A percentile compares a stretch with the other conserved stretches of the same genome.
Conservation (phyloP, 2,329 filamentous ascomycete species). For the Hymenoscyphus infarciens region DNA sequence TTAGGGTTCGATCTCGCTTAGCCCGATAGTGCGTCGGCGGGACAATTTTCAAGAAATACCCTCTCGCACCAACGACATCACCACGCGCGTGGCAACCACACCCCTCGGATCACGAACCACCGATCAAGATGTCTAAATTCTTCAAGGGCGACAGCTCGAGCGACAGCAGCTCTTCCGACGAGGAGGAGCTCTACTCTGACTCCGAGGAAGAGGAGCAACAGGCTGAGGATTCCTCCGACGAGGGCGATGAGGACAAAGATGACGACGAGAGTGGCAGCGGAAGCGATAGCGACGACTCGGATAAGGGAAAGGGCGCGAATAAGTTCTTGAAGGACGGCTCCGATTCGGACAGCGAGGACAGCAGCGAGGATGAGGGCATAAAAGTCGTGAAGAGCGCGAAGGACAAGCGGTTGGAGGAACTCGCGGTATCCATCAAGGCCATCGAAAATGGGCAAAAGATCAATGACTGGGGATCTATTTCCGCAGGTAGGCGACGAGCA, state of each 20-base stretch:
- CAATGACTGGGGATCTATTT: constrained; percentile 93
- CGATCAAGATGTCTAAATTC: constrained; percentile 83
- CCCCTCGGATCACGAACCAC: constrained; percentile 13
- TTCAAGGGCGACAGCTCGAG: constrained; percentile 95
- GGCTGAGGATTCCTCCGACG: constrained; percentile 45
- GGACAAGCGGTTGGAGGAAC: constrained; percentile 92
- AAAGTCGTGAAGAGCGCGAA: constrained; percentile 95
- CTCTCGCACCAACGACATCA: constrained; percentile 13
- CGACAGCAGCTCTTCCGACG: constrained; percentile 88
- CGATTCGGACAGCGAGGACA: constrained; percentile 72
- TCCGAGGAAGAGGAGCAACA: constrained; percentile 61
- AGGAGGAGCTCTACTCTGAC: constrained; percentile 83
- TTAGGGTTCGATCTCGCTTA: constrained; percentile 20
- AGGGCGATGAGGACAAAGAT: constrained; percentile 40
- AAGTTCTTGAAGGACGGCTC: constrained; percentile 77
- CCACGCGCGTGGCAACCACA: constrained; percentile 12
- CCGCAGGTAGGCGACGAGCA: constrained; percentile 61
- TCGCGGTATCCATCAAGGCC: constrained; percentile 81
- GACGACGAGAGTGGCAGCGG: constrained; percentile 55
- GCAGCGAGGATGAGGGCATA: constrained; percentile 79
- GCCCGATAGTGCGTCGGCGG: constrained; percentile 13
- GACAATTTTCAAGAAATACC: constrained; percentile 17
- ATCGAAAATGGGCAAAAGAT: constrained; percentile 99
- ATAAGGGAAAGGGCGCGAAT: constrained; percentile 65
- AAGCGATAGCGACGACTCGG: constrained; percentile 62